Conservation (phyloP, 2,329 filamentous ascomycete species). For the Hortaea sp. region DNA sequence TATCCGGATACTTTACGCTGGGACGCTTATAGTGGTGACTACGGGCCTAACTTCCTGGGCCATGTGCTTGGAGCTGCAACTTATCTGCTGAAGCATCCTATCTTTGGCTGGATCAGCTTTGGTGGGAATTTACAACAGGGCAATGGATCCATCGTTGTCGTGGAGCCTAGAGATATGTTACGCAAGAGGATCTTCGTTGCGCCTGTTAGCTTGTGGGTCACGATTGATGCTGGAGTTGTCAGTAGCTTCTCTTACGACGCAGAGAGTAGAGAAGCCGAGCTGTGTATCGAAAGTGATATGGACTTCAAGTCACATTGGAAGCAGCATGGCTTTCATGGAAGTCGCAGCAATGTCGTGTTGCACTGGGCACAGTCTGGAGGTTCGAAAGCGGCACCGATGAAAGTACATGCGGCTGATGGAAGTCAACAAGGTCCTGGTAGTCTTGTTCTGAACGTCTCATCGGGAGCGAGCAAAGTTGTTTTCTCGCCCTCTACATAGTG, state of each 20-base stretch:
- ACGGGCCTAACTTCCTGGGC: conserved; percentile 46
- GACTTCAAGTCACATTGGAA: background rate
- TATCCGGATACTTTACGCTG: conserved; percentile 47
- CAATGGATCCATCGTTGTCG: conserved; percentile 19
- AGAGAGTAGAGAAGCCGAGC: background rate
- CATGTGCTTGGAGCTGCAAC: conserved; percentile 40
- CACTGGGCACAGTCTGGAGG: too few relatives aligned
- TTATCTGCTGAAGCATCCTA: conserved; percentile 38
- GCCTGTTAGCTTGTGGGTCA: conserved; percentile 31
- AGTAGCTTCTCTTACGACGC: background rate
- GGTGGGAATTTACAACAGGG: conserved; percentile 31
- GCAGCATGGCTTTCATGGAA: too few relatives aligned
- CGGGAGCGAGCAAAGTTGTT: too few relatives aligned
- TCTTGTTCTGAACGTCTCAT: too few relatives aligned
- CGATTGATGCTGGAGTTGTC: conserved; percentile 37
- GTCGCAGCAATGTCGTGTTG: too few relatives aligned
- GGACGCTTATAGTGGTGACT: conserved; percentile 50
- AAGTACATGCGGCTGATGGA: too few relatives aligned
- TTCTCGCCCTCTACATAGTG: too few relatives aligned
- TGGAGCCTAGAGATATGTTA: conserved; percentile 38
- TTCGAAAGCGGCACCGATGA: too few relatives aligned
- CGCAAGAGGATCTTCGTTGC: conserved; percentile 41
- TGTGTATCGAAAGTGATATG: background rate
- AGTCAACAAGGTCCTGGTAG: too few relatives aligned
- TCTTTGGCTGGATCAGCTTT: conserved; percentile 40